A percentile compares a stretch with the other conserved stretches of the same genome.
Conservation (phyloP, 306 rosid genomes). For the Vicia faba region DNA sequence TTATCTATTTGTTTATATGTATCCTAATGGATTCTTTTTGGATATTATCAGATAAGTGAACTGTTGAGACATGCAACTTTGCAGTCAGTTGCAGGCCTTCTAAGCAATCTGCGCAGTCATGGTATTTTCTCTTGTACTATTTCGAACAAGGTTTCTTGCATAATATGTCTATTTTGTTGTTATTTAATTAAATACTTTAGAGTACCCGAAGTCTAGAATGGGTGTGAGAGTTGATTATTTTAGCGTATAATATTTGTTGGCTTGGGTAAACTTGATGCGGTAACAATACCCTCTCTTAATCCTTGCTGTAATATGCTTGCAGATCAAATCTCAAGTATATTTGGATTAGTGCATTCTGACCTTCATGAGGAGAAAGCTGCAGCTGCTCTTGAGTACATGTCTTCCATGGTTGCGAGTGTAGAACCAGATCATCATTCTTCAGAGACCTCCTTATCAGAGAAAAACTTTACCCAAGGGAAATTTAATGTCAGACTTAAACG, state of each 20-base stretch:
- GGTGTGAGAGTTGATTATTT: conserved; percentile 13
- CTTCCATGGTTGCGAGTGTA: conserved; percentile 77
- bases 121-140: conserved; percentile 49
- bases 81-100: conserved; percentile 68
- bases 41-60: conserved; percentile 65
- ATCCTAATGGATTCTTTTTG: conserved; percentile 34
- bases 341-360: conserved; percentile 79
- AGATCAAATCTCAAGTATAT: conserved; percentile 77
- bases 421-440: conserved; percentile 60
- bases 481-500: conserved; percentile 78
- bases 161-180: conserved; percentile 18
- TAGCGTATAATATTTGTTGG: conserved; percentile 14
- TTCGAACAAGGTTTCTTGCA: conserved; percentile 17
- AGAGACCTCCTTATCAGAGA: conserved; percentile 49
- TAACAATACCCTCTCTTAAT: conserved; percentile 24
- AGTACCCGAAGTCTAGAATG: background rate
- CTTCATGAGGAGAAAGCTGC: conserved; percentile 78
- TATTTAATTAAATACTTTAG: conserved; percentile 6
- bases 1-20: conserved; percentile 15
- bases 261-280: conserved; percentile 8
- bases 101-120: conserved; percentile 78
- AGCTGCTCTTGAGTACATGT: conserved; percentile 72
- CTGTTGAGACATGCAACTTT: conserved; percentile 71
- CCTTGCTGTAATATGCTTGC: conserved; percentile 35
- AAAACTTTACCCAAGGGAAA: conserved; percentile 61